Base-by-base conservation (phyloP, 768 basidiomycete species). In the Boletus rubroflammeus region DNA sequence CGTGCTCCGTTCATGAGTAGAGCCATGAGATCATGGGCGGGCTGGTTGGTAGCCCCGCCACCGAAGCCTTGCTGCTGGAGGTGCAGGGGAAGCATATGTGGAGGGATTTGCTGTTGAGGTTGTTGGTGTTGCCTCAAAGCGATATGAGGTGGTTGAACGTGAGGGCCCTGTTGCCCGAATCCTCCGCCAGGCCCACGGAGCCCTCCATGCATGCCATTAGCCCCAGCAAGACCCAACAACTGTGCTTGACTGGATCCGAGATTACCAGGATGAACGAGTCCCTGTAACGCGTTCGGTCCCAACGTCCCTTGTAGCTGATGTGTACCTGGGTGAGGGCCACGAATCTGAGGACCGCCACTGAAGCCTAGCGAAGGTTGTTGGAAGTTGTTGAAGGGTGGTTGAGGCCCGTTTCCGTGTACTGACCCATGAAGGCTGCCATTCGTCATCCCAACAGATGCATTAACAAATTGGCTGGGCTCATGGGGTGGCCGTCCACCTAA, bases 401-500 rank as follows among this genome's bases (percentile, higher is more conserved):
- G 80, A 49, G 73, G 74, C 5, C 70, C 74, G 59, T 76, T 81
- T 45, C 71, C 68, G 55, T 80, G 82, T 19, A 82, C 57, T 26
- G 72, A 67, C 43, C 72, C 69, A 57, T 81, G 82, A 36, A 82
- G 63, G 6, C 74, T 73, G 19, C 74, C 75, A 38, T 78, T 72
- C 47, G 76, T 71, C 62, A 82, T 72, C 28, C 82, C 78, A 26
- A 81, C 63, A 47, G 67, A 55, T 34, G 66, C 44, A 29, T 67
- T 72, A 35, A 78, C 59, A 61, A 84, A 85, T 60, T 88, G 89
- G 9, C 78, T 77, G 21, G 86, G 82, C 47, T 91, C 90, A 59
- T 90, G 88, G 3, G 89, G 89, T 23, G 88, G 89, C 7, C 90
- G 83, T 40, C 82, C 88, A 28, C 90, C 90, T 19, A 92, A 79